Evolutionary conservation across 768 basidiomycete genomes (phyloP).

Genomic region (Phlebiopsis flavidoalba): DNA sequence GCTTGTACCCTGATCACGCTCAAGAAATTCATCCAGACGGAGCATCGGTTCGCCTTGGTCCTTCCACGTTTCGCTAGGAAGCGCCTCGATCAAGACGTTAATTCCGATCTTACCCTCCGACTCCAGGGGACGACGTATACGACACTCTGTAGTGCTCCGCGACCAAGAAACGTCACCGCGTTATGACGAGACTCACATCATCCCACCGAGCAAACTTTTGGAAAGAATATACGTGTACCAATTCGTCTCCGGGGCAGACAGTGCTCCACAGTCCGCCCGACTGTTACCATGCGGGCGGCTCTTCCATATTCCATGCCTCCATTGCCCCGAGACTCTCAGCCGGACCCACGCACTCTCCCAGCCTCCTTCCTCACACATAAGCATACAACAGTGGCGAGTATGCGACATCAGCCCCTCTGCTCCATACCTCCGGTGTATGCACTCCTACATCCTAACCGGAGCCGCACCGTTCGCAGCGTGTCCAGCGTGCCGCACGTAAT

Average conservation of each 20-base stretch:
- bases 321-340: not conserved
- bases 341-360: constrained; percentile 8
- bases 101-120: constrained; percentile 85
- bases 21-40: no score
- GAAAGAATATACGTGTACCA: constrained; percentile 61
- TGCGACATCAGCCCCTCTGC: not conserved
- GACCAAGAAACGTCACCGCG: constrained; percentile 55
- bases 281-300: not conserved
- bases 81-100: constrained; percentile 58
- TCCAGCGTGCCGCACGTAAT: not conserved
- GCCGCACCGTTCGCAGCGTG: constrained; percentile 6
- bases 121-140: constrained; percentile 76
- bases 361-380: constrained; percentile 3
- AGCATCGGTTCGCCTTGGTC: no score
- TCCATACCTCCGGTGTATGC: not conserved
- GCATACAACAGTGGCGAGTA: constrained; percentile 1
- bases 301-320: constrained; percentile 5
- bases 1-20: no score
- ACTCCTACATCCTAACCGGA: constrained; percentile 7
- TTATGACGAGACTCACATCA: constrained; percentile 45
- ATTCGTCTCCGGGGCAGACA: constrained; percentile 14
- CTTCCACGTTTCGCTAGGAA: no score
- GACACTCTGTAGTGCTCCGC: constrained; percentile 23
- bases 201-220: constrained; percentile 63
- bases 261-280: not conserved